phyloP scores from a whole-genome alignment of 1,139 yeast species.

The Hyphopichia fennica region DNA sequence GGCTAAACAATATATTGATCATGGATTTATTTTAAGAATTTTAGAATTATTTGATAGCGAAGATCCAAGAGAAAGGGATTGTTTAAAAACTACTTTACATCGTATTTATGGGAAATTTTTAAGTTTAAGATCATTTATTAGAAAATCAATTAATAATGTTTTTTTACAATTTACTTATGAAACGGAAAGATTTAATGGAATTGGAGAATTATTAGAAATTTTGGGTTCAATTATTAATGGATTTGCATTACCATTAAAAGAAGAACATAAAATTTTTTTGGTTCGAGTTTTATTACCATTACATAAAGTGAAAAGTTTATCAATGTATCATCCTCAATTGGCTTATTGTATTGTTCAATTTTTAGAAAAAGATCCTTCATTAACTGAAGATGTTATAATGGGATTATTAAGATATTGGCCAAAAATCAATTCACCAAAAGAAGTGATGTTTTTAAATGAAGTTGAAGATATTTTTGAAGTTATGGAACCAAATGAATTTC shows the following conservation, averaged over 20 bases:
- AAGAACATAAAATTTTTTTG: conserved; percentile 90
- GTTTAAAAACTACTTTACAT: conserved; percentile 90
- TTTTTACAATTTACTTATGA: conserved; percentile 93
- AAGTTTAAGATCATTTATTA: conserved; percentile 83
- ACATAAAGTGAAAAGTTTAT: conserved; percentile 86
- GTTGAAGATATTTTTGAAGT: conserved; percentile 96
- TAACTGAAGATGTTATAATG: conserved; percentile 94
- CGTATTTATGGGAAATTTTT: conserved; percentile 94
- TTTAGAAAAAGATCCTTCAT: conserved; percentile 85
- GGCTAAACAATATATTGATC: conserved; percentile 93
- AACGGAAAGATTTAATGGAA: conserved; percentile 93
- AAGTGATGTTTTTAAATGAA: conserved; percentile 92
- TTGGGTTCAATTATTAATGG: conserved; percentile 97
- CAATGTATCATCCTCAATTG: conserved; percentile 91
- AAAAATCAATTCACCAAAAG: conserved; percentile 90
- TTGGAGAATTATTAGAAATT: conserved; percentile 91
- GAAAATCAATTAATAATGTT: conserved; percentile 89
- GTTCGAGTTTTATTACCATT: conserved; percentile 88
- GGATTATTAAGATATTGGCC: conserved; percentile 97
- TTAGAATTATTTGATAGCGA: conserved; percentile 93
- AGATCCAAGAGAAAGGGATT: conserved; percentile 95
- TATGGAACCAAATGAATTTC: conserved; percentile 90
- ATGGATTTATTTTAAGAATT: conserved; percentile 75
- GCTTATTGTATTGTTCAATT: conserved; percentile 97
- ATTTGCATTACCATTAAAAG: conserved; percentile 94